Evolutionary conservation across 75 land plant genomes (phyloP), one percentile per base, ranked within the genome.

Genomic region (Pseudotsuga menziesii): DNA sequence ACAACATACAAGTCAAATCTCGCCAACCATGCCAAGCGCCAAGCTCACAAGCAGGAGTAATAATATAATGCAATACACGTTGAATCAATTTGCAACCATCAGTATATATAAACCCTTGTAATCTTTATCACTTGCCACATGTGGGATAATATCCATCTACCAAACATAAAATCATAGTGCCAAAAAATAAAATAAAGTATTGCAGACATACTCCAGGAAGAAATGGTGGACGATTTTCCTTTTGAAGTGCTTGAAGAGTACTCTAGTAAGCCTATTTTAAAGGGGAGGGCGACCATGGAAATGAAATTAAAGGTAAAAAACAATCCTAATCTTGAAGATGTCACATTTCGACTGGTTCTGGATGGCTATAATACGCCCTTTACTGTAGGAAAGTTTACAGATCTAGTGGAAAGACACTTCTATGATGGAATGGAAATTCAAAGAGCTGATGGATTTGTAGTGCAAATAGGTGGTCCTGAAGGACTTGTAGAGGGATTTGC

Each of bases 371-470:
- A 95, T 84, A 96, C 99, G 17, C 99, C 99, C 13, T 94, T 97
- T 35, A 97, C 98, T 54, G 91, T 98, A 64, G 99, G 99, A 60
- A 97, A 97, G 77, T 94, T 97, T 76, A 70, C 89, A 1, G 98
- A 97, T 73, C 81, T 97, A 54, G 99, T 97, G 36, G 91, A 97
- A 82, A 81, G 99, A 73, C 98, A 89, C 70, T 97, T 97, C 83
- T 97, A 97, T 75, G 96, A 97, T 85, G 98, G 98, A 80, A 95
- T 97, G 98, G 99, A 97, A 79, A 97, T 97, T 73, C 99, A 97
- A 83, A 85, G 98, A 93, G 95, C 99, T 56, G 99, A 97, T 89
- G 99, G 99, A 2, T 97, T 94, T 85, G 99, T 97, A 8, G 99
- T 97, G 36, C 99, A 97, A 80, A 97, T 92, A 22, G 99, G 99